phyloP scores from a whole-genome alignment of 2,329 filamentous ascomycete genomes.

The Penicillium sp. region DNA sequence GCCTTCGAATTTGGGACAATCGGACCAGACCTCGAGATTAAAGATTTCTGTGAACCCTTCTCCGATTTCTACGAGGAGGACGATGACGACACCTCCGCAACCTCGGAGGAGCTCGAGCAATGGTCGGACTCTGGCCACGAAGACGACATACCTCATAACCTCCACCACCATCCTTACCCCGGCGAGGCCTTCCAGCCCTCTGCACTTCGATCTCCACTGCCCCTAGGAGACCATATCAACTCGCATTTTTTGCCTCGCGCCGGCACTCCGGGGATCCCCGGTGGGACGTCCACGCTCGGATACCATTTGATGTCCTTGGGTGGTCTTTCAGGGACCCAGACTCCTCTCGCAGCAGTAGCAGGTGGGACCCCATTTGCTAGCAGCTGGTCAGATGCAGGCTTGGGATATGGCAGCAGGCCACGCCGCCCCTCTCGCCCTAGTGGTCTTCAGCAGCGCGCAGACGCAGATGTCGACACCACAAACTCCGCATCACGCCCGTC shows the following conservation, averaged over 20 bases:
- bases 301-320: constrained; percentile 54
- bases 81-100: constrained; percentile 53
- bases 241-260: constrained; percentile 50
- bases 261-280: constrained; percentile 53
- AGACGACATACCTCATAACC: constrained; percentile 33
- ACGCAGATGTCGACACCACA: constrained; percentile 42
- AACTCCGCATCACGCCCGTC: constrained; percentile 48
- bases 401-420: constrained; percentile 26
- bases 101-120: constrained; percentile 40
- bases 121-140: constrained; percentile 35
- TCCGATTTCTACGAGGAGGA: constrained; percentile 92
- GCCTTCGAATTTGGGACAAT: constrained; percentile 89
- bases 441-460: constrained; percentile 32
- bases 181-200: constrained; percentile 37
- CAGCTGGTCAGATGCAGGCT: constrained; percentile 40
- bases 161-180: constrained; percentile 33
- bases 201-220: constrained; percentile 41
- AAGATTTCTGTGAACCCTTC: constrained; percentile 94
- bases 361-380: constrained; percentile 47
- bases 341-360: constrained; percentile 52
- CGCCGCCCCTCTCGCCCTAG: constrained; percentile 22
- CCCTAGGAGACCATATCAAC: constrained; percentile 45
- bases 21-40: constrained; percentile 83
- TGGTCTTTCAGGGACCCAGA: constrained; percentile 54
- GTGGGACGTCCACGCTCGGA: constrained; percentile 53